Percentiles rank a stretch among this genome's conserved stretches.
These are phyloP conservation scores for Bisporella sp. DNA, from an alignment of 2,329 filamentous ascomycete genomes.

Conservation along the genomic window DNA sequence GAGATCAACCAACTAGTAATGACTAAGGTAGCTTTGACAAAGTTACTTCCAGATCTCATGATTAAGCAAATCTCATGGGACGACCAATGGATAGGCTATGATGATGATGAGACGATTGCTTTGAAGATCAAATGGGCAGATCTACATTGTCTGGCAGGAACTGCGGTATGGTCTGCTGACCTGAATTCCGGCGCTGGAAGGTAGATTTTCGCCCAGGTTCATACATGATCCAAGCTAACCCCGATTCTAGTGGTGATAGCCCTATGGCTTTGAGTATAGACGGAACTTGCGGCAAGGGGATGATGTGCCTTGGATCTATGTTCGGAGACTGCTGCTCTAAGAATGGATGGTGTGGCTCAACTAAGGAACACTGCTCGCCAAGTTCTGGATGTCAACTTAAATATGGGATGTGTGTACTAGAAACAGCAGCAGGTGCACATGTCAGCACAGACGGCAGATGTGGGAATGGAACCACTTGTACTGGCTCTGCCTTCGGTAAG, in stretches of 20 bases:
- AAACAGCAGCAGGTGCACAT: background rate
- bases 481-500: background rate
- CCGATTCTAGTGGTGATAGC: background rate
- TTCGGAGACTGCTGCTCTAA: constrained; percentile 14
- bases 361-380: constrained; percentile 8
- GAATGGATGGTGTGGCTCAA: constrained; percentile 12
- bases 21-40: constrained; percentile 15
- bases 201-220: constrained; percentile 1
- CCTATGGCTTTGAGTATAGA: background rate
- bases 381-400: background rate
- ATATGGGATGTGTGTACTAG: background rate
- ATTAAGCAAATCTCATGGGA: constrained; percentile 24
- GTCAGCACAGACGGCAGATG: background rate
- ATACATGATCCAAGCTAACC: too few species aligned
- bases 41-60: constrained; percentile 16
- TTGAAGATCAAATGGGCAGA: constrained; percentile 21
- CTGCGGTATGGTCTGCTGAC: constrained; percentile 10
- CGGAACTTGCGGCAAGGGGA: constrained; percentile 10
- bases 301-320: constrained; percentile 5
- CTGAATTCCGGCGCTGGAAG: constrained; percentile 14
- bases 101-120: constrained; percentile 22
- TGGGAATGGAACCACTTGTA: background rate
- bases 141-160: constrained; percentile 23
- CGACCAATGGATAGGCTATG: constrained; percentile 36
- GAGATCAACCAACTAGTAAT: constrained; percentile 28